phyloP scores from a whole-genome alignment of 78 protist genomes.

The Paulinella micropora region DNA sequence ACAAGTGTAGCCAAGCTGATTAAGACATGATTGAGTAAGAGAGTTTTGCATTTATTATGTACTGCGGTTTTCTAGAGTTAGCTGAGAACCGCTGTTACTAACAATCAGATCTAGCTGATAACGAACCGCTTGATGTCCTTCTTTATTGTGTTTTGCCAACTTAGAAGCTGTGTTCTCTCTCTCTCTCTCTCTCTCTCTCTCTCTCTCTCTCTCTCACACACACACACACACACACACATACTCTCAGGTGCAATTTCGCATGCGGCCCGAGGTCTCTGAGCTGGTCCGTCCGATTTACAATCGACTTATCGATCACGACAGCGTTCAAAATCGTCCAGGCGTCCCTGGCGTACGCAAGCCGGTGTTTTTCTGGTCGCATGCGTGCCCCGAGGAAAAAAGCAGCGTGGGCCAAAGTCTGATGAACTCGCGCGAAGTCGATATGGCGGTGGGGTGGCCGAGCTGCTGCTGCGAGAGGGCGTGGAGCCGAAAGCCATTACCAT shows the following conservation, averaged over 20 bases:
- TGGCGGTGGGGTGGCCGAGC: neutral
- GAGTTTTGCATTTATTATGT: too few species aligned
- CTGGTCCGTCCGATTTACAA: constrained; percentile 26
- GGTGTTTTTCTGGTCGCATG: constrained; percentile 24
- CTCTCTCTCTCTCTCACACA: too few species aligned
- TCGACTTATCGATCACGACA: neutral
- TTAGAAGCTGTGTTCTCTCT: too few species aligned
- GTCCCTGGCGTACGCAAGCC: neutral
- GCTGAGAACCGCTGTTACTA: too few species aligned
- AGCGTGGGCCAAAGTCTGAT: neutral
- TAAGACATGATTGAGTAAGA: too few species aligned
- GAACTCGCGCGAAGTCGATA: constrained; percentile 17
- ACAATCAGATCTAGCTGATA: too few species aligned
- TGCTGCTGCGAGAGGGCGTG: neutral
- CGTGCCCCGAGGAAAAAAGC: neutral
- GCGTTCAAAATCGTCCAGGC: neutral
- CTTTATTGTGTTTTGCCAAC: too few species aligned
- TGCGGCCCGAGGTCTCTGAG: constrained; percentile 18
- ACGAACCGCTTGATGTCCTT: too few species aligned
- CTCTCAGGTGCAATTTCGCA: constrained; percentile 13
- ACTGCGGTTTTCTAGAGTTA: too few species aligned
- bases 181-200: too few species aligned
- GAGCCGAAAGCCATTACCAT: constrained; percentile 21
- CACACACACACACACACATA: too few species aligned
- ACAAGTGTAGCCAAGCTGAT: too few species aligned